Base-by-base conservation (phyloP, 73 alveolate species). In the Halteria grandinella region DNA sequence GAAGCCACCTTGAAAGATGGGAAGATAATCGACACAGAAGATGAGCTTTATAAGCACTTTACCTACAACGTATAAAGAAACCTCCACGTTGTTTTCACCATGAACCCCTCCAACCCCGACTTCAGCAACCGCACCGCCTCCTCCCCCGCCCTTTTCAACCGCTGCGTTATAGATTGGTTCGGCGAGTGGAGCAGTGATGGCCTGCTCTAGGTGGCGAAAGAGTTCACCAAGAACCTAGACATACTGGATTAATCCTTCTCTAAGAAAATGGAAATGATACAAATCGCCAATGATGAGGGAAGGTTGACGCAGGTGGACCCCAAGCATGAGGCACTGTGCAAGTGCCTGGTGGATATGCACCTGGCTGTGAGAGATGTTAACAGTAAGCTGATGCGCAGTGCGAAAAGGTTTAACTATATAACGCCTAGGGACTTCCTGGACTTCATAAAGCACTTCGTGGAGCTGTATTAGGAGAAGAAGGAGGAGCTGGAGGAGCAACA, bases 71-170 rank as follows among this genome's bases (percentile, higher is more conserved):
- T 97, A 17, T 95, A 97, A 76, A 89, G 99, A 47, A 96, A 97
- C 63, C 75, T 97, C 48, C 99, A 97, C 83, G 99, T 97, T 32
- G 99, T 97, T 39, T 97, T 97, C 87, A 97, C 99, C 32, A 97
- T 97, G 99, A 97, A 97, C 88, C 99, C 99, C 0, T 91, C 98
- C 7, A 95, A 96, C 55, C 99, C 99, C 8, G 99, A 97, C 83
- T 97, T 97, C 91, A 72, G 95, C 36, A 96, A 96, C 64, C 89
- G 99, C 58, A 94, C 99, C 25, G 99, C 99, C 12, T 72, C 97
- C 18, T 94, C 99, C 11, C 99, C 99, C 0, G 99, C 99, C 20
- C 90, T 96, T 52, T 96, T 95, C 85, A 96, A 96, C 59, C 85
- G 99, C 57, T 97, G 99, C 70, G 98, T 96, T 55, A 92, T 97